Conservation (phyloP, 257 asterid genomes). For the Przewalskia tangutica region DNA sequence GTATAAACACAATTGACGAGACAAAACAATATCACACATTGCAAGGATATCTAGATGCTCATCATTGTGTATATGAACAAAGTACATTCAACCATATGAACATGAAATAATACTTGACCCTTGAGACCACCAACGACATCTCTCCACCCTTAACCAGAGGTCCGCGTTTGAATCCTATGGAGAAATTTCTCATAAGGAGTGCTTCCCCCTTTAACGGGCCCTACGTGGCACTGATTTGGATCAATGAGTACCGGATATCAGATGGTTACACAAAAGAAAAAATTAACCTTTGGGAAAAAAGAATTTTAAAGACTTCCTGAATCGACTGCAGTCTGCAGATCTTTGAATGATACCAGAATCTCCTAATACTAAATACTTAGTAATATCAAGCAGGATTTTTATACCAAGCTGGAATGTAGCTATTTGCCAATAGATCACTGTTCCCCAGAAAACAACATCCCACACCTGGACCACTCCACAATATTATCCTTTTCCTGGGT, state of each 20-base stretch:
- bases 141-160: neutral
- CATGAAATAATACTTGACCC: neutral
- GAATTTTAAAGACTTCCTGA: neutral
- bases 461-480: neutral
- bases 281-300: neutral
- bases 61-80: neutral
- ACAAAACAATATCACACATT: neutral
- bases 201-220: no score
- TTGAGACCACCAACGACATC: neutral
- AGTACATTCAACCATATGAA: neutral
- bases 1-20: neutral
- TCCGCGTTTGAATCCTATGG: neutral
- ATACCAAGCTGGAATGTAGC: neutral
- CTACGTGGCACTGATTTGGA: neutral
- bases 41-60: neutral
- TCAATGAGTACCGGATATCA: neutral
- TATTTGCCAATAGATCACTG: neutral
- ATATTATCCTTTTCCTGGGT: neutral
- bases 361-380: neutral
- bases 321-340: neutral
- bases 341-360: neutral
- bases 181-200: neutral
- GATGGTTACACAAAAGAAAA: neutral
- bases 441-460: neutral
- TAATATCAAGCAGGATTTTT: neutral